Evolutionary conservation across 2,329 filamentous ascomycete genomes (phyloP).

Genomic region (Exophiala xenobiotica): DNA sequence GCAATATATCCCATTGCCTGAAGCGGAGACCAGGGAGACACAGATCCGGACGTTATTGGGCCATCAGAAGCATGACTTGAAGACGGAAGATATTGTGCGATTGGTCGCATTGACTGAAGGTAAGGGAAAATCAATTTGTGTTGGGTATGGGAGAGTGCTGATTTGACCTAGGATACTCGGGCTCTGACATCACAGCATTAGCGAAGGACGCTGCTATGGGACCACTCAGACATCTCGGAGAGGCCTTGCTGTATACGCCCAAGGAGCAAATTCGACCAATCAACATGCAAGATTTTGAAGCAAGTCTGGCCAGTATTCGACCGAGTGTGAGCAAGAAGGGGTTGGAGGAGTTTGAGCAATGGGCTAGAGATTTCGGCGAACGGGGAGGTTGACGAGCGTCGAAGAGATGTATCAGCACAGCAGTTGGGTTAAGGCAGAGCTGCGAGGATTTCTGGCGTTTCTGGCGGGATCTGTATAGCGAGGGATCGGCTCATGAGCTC

Average conservation of each 20-base stretch:
- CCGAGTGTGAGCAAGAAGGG: constrained; percentile 86
- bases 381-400: constrained; percentile 68
- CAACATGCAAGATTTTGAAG: constrained; percentile 74
- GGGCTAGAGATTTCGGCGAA: constrained; percentile 91
- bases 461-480: not conserved
- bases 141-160: constrained; percentile 13
- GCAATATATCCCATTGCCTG: constrained; percentile 94
- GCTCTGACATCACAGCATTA: constrained; percentile 92
- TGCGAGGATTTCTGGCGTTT: not conserved
- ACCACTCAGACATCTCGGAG: constrained; percentile 82
- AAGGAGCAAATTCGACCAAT: constrained; percentile 95
- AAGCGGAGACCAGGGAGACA: constrained; percentile 73
- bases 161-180: constrained; percentile 78
- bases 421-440: not conserved
- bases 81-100: constrained; percentile 66
- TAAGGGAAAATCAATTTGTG: constrained; percentile 44
- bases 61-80: constrained; percentile 81
- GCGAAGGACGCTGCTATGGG: constrained; percentile 99
- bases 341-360: constrained; percentile 86
- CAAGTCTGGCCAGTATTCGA: constrained; percentile 79
- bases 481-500: not conserved
- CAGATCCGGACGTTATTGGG: constrained; percentile 78
- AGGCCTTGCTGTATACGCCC: constrained; percentile 82
- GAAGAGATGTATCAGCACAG: not conserved
- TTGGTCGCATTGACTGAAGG: constrained; percentile 83